Percentiles rank a stretch among this genome's conserved stretches.
These are phyloP conservation scores for Cetradonia linearis DNA, from an alignment of 495 filamentous ascomycete genomes.

Conservation along the genomic window DNA sequence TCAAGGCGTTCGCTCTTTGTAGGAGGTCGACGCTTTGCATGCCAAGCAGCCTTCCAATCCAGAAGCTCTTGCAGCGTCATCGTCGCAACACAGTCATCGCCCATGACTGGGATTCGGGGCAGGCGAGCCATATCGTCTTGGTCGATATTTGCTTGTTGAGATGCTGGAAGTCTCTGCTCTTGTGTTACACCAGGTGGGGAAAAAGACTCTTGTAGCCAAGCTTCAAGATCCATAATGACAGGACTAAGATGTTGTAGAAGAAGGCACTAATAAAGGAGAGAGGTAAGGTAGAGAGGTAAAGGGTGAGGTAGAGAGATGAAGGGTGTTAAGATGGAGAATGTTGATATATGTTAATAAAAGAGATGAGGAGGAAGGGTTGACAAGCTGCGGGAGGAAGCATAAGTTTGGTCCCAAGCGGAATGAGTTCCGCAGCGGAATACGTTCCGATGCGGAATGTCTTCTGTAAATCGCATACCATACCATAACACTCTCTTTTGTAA, in stretches of 20 bases:
- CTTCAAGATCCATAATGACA: neutral
- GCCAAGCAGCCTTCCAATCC: neutral
- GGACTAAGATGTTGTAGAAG: neutral
- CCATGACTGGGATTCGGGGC: neutral
- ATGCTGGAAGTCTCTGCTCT: neutral
- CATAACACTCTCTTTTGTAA: neutral
- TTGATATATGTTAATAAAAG: neutral
- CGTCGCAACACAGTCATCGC: neutral
- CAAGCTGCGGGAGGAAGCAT: neutral
- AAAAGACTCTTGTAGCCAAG: neutral
- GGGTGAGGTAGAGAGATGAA: neutral
- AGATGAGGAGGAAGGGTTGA: neutral
- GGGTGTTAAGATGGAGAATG: neutral
- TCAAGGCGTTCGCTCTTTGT: neutral
- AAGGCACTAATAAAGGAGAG: neutral
- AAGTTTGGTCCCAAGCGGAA: neutral
- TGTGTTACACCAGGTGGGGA: neutral
- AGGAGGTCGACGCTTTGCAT: neutral
- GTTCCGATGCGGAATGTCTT: neutral
- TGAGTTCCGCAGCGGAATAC: neutral
- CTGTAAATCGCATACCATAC: neutral
- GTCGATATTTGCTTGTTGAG: neutral
- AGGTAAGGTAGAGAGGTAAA: neutral
- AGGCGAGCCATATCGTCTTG: neutral
- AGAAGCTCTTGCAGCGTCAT: neutral